Percentiles rank a stretch among this genome's conserved stretches.
Conservation (phyloP, 2,329 filamentous ascomycete genomes). For the Colletotrichum sp. region DNA sequence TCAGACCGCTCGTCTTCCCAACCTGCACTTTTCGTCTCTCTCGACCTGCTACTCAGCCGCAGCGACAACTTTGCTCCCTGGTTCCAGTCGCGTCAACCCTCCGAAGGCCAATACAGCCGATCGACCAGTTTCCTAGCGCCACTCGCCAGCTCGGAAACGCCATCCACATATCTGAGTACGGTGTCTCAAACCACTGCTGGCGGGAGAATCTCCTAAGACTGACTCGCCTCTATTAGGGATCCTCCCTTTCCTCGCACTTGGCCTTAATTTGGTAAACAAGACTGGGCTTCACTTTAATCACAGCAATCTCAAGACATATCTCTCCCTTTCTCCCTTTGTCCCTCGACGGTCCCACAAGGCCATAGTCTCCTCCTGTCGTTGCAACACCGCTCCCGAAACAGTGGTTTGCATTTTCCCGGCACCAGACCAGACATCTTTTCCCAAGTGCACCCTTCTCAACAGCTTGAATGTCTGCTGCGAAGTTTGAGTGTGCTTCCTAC, state of each 20-base stretch:
- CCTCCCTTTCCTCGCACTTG: conserved; percentile 10
- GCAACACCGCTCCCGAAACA: conserved; percentile 25
- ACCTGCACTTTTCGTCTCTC: neutral
- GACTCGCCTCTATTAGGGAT: conserved; percentile 13
- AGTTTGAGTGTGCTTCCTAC: conserved; percentile 60
- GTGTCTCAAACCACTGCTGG: conserved; percentile 16
- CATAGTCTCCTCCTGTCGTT: conserved; percentile 21
- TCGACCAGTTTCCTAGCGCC: conserved; percentile 4
- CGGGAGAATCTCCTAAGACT: conserved; percentile 13
- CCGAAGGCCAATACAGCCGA: neutral
- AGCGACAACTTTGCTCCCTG: neutral
- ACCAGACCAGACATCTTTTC: conserved; percentile 16
- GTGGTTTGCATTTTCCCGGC: conserved; percentile 24
- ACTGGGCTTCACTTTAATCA: conserved; percentile 5
- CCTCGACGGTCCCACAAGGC: conserved; percentile 17
- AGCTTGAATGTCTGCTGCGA: conserved; percentile 64
- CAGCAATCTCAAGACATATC: conserved; percentile 21
- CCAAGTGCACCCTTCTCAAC: conserved; percentile 27
- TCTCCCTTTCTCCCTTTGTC: conserved; percentile 19
- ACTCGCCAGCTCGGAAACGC: conserved; percentile 12
- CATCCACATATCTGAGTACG: conserved; percentile 20
- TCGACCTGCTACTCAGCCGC: neutral
- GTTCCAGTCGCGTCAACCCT: neutral
- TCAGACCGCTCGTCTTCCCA: neutral
- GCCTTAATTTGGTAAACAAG: conserved; percentile 3